Conservation (phyloP, 2,329 filamentous ascomycete genomes). For the Chaetomium sp. region DNA sequence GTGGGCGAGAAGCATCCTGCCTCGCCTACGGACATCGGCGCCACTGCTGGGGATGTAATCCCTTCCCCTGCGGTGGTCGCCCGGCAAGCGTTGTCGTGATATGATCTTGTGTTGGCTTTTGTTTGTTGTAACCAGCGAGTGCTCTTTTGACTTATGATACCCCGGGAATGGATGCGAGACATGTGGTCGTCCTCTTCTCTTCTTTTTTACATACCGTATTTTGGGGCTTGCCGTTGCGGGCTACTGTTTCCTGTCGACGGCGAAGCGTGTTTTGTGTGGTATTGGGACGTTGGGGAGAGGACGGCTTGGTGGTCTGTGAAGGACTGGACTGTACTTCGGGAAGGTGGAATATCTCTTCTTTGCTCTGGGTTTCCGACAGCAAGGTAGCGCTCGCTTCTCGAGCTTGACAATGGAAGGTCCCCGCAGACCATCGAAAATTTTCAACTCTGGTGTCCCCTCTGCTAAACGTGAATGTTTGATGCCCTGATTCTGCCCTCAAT, state of each 20-base stretch:
- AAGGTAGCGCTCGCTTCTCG: not conserved
- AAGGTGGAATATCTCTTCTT: not conserved
- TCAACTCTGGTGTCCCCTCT: not conserved
- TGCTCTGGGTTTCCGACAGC: not conserved
- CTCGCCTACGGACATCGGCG: conserved; percentile 1
- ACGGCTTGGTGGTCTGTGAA: conserved; percentile 15
- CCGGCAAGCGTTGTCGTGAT: conserved; percentile 3
- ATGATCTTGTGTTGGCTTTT: conserved; percentile 9
- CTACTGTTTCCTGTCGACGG: not conserved
- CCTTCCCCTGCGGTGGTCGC: not conserved
- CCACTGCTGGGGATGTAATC: conserved; percentile 10
- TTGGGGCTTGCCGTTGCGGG: not conserved
- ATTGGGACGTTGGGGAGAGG: conserved; percentile 8
- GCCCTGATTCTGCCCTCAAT: not conserved
- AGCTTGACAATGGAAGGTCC: conserved; percentile 21
- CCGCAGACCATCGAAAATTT: conserved; percentile 18
- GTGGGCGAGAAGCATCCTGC: conserved; percentile 5
- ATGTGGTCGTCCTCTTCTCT: conserved; percentile 23
- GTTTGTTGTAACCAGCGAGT: conserved; percentile 14
- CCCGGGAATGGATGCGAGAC: conserved; percentile 16
- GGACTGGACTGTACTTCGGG: not conserved
- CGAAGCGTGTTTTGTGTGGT: conserved; percentile 11
- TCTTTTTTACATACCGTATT: conserved; percentile 14
- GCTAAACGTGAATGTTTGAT: conserved; percentile 1
- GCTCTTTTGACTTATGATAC: conserved; percentile 16